A percentile compares a stretch with the other conserved stretches of the same genome.
These are phyloP conservation scores for Fusarium lateritium DNA, from an alignment of 2,329 filamentous ascomycete genomes.

Conservation along the genomic window DNA sequence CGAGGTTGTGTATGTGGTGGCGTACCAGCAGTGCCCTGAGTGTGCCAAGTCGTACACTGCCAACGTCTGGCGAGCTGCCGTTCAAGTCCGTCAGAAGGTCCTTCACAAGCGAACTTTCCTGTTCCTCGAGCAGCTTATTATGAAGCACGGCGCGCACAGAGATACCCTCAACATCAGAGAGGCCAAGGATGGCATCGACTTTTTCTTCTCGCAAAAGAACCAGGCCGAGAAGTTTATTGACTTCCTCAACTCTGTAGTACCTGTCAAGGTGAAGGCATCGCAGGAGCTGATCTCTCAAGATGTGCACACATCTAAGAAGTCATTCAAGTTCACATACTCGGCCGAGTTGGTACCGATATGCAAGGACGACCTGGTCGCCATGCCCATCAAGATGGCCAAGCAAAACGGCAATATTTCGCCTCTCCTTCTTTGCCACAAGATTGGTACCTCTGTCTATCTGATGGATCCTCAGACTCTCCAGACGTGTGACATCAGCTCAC, in stretches of 20 bases:
- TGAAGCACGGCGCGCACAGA: slow-evolving; percentile 92
- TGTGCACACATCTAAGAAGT: slow-evolving; percentile 89
- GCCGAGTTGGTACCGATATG: slow-evolving; percentile 93
- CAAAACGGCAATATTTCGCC: slow-evolving; percentile 90
- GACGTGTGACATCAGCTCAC: slow-evolving; percentile 85
- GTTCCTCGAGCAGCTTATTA: slow-evolving; percentile 90
- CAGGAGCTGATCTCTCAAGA: slow-evolving; percentile 94
- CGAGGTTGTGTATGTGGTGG: slow-evolving; percentile 92
- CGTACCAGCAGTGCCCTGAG: slow-evolving; percentile 94
- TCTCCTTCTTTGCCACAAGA: slow-evolving; percentile 85
- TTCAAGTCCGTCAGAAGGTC: slow-evolving; percentile 97
- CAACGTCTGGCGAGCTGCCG: slow-evolving; percentile 93
- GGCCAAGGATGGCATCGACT: slow-evolving; percentile 94
- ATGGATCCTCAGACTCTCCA: slow-evolving; percentile 93
- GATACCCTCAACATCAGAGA: slow-evolving; percentile 99
- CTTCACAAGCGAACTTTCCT: slow-evolving; percentile 86
- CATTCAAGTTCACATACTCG: slow-evolving; percentile 95
- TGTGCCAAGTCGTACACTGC: slow-evolving; percentile 96
- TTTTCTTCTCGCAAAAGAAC: slow-evolving; percentile 91
- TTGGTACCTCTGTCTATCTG: slow-evolving; percentile 91
- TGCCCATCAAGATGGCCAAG: slow-evolving; percentile 91
- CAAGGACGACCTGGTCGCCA: slow-evolving; percentile 95
- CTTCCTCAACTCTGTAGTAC: slow-evolving; percentile 86
- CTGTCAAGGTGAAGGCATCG: slow-evolving; percentile 81
- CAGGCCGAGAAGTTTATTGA: slow-evolving; percentile 94